These are phyloP conservation scores for Aspergillus homomorphus DNA, from an alignment of 495 filamentous ascomycete species.

Conservation along the genomic window DNA sequence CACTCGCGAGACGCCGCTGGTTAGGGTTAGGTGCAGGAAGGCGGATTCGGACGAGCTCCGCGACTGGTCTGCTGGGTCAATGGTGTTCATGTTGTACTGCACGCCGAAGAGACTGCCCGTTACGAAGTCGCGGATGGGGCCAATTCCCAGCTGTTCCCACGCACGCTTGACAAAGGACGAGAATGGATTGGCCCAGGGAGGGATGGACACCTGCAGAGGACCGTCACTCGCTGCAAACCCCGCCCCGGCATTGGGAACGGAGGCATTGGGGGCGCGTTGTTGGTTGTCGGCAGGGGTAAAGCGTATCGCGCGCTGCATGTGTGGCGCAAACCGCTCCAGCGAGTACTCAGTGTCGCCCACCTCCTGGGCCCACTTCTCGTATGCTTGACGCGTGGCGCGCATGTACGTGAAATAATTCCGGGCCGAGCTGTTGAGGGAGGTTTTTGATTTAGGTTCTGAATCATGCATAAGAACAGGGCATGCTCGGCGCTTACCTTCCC, in stretches of 20 bases:
- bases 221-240: too few species aligned
- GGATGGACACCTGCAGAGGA: slow-evolving; percentile 1
- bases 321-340: slow-evolving; percentile 47
- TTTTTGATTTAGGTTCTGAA: too few species aligned
- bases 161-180: not conserved
- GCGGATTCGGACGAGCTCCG: slow-evolving; percentile 30
- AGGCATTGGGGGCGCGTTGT: too few species aligned
- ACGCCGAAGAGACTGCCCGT: not conserved
- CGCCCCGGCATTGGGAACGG: too few species aligned
- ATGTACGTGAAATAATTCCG: slow-evolving; percentile 41
- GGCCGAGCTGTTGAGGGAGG: slow-evolving; percentile 34
- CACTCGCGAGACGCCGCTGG: not conserved
- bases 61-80: slow-evolving; percentile 2
- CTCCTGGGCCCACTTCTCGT: slow-evolving; percentile 48
- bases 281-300: slow-evolving; percentile 45
- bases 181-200: not conserved
- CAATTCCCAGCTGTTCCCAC: not conserved
- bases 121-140: not conserved
- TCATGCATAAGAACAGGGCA: too few species aligned
- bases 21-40: slow-evolving; percentile 22
- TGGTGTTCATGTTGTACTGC: not conserved
- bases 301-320: slow-evolving; percentile 41
- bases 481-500: slow-evolving; percentile 25
- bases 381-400: slow-evolving; percentile 28
- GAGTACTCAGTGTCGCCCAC: slow-evolving; percentile 49